Conservation (phyloP, 306 rosid genomes). For the Inga leiocalycina region DNA sequence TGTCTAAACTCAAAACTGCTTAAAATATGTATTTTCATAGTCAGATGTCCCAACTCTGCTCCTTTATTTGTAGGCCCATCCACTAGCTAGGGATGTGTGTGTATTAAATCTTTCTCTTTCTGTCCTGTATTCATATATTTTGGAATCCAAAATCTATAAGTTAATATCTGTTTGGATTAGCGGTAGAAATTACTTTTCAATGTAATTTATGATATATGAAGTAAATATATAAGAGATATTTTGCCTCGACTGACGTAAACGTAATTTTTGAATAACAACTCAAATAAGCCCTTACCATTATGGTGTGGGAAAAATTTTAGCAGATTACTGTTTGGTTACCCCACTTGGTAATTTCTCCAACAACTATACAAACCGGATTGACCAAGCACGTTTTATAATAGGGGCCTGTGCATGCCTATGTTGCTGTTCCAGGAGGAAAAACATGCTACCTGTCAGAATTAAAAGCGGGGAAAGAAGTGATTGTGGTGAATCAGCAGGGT, state of each 20-base stretch:
- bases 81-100: no score
- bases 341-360: background rate
- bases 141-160: background rate
- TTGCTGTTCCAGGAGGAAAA: slow-evolving; percentile 83
- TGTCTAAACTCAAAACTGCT: background rate
- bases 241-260: no score
- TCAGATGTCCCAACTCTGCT: background rate
- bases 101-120: background rate
- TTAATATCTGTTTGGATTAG: background rate
- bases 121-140: background rate
- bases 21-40: slow-evolving; percentile 3
- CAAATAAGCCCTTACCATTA: no score
- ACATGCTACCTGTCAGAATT: slow-evolving; percentile 88
- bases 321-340: background rate
- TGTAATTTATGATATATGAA: no score
- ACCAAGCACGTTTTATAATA: slow-evolving; percentile 31
- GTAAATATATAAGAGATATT: no score
- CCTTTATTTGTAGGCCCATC: no score
- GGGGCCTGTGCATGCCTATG: slow-evolving; percentile 90
- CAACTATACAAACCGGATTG: background rate
- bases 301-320: background rate
- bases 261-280: no score
- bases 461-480: slow-evolving; percentile 81
- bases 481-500: slow-evolving; percentile 79
- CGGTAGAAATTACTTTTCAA: no score